phyloP scores from a whole-genome alignment of 2,329 filamentous ascomycete genomes.

The Penicillium palitans region DNA sequence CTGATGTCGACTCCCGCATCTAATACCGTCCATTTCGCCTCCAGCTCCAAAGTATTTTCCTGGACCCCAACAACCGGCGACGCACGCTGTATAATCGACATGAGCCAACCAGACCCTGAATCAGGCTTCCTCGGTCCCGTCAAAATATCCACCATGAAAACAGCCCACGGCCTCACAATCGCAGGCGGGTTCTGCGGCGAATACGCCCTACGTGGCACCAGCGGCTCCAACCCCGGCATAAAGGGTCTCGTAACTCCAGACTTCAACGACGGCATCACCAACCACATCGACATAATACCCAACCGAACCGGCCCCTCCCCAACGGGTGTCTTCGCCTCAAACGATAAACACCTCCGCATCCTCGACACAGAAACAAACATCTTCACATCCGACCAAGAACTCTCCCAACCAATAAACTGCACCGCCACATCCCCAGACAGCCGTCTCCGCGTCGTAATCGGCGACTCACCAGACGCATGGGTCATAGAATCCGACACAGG shows the following conservation, averaged over 20 bases:
- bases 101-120: constrained; percentile 45
- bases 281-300: constrained; percentile 57
- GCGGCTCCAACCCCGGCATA: constrained; percentile 50
- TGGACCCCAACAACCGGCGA: constrained; percentile 50
- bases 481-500: constrained; percentile 47
- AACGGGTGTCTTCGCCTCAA: constrained; percentile 58
- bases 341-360: constrained; percentile 56
- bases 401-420: constrained; percentile 47
- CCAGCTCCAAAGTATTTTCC: constrained; percentile 49
- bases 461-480: constrained; percentile 45
- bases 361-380: constrained; percentile 53
- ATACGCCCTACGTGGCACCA: constrained; percentile 51
- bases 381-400: constrained; percentile 40
- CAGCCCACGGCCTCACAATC: constrained; percentile 51
- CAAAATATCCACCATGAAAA: constrained; percentile 56
- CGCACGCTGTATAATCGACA: constrained; percentile 50
- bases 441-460: constrained; percentile 47
- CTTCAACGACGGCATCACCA: constrained; percentile 55
- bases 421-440: constrained; percentile 47
- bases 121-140: constrained; percentile 39
- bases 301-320: constrained; percentile 51
- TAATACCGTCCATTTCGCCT: constrained; percentile 57
- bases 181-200: constrained; percentile 60
- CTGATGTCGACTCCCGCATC: constrained; percentile 55
- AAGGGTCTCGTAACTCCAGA: constrained; percentile 37